These are phyloP conservation scores for Gigaspora rosea DNA, from an alignment of 192 early-diverging fungal species.

Conservation along the genomic window DNA sequence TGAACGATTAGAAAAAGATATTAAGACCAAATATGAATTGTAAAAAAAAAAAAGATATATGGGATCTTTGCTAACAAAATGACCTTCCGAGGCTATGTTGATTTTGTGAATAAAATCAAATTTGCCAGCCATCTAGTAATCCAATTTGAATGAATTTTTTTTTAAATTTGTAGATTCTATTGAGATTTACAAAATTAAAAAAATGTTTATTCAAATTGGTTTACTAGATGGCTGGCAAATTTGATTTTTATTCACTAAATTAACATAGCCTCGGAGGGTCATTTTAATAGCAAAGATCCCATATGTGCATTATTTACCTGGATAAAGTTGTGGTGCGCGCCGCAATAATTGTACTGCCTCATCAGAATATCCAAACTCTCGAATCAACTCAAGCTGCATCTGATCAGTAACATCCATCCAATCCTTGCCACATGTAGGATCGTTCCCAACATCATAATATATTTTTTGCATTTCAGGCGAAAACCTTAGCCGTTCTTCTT, in stretches of 20 bases:
- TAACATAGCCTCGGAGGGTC: too few relatives aligned
- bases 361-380: conserved; percentile 28
- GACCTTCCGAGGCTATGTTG: too few relatives aligned
- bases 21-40: neutral
- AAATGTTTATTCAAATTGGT: too few relatives aligned
- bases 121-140: too few relatives aligned
- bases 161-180: too few relatives aligned
- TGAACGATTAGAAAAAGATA: conserved; percentile 13
- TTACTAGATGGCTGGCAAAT: too few relatives aligned
- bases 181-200: too few relatives aligned
- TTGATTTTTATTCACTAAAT: too few relatives aligned
- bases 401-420: conserved; percentile 31
- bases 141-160: too few relatives aligned
- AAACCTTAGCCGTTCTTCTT: conserved; percentile 22
- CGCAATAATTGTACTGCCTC: conserved; percentile 29
- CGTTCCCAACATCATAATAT: neutral
- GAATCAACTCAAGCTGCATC: conserved; percentile 23
- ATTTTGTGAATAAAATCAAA: too few relatives aligned
- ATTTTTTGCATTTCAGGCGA: conserved; percentile 27
- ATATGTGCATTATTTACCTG: neutral
- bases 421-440: neutral
- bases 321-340: conserved; percentile 23
- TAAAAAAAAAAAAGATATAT: neutral
- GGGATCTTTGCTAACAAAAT: too few relatives aligned
- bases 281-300: too few relatives aligned